Conservation (phyloP, 2,329 filamentous ascomycete genomes). For the Colletotrichum sp. region DNA sequence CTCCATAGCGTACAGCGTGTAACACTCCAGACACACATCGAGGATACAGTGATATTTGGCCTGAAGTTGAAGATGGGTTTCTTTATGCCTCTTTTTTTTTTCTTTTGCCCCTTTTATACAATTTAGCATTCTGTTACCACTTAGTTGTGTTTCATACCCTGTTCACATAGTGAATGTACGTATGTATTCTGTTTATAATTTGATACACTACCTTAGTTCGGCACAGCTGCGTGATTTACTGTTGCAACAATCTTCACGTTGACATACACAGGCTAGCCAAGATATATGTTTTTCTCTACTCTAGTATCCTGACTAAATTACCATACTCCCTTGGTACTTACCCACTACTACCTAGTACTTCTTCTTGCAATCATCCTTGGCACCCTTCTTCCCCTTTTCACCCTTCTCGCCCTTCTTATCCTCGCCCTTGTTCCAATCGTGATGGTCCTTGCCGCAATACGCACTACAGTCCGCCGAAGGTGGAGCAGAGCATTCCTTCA, state of each 20-base stretch:
- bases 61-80: not conserved
- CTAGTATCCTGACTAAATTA: not conserved
- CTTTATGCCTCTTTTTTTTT: no score
- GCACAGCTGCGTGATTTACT: accelerated
- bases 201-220: not conserved
- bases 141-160: not conserved
- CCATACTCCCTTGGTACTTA: not conserved
- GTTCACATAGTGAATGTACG: accelerated
- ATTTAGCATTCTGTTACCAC: not conserved
- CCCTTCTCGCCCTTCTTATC: not conserved
- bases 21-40: not conserved
- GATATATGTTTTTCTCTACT: accelerated
- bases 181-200: not conserved
- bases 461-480: not conserved
- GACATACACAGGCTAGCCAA: not conserved
- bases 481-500: not conserved
- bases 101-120: not conserved
- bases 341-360: not conserved
- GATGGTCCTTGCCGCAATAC: not conserved
- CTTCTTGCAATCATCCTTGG: not conserved
- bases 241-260: not conserved
- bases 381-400: not conserved
- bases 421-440: not conserved
- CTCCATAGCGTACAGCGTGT: not conserved
- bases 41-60: not conserved